Evolutionary conservation across 2,329 filamentous ascomycete species (phyloP).

Genomic region (Penicillium sp.): DNA sequence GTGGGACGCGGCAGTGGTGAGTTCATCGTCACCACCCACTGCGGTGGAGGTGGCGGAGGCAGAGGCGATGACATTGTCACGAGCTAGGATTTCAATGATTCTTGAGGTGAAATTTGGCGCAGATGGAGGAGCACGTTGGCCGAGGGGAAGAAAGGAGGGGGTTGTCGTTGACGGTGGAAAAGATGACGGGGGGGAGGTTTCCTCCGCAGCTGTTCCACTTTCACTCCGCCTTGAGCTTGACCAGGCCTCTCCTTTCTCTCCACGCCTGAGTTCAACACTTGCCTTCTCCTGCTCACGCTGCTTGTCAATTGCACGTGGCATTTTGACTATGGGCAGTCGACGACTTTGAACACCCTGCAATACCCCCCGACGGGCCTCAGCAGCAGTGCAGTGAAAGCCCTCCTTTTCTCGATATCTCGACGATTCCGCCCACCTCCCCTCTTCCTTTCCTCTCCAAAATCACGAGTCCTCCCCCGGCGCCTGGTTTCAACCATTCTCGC

Average conservation of each 20-base stretch:
- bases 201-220: slow-evolving; percentile 23
- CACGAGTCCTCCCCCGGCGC: neutral
- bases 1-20: slow-evolving; percentile 64
- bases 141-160: neutral
- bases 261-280: slow-evolving; percentile 1
- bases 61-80: slow-evolving; percentile 17
- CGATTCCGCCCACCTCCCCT: neutral
- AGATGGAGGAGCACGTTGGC: slow-evolving; percentile 1
- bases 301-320: slow-evolving; percentile 8
- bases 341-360: slow-evolving; percentile 11
- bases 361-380: slow-evolving; percentile 9
- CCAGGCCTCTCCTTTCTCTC: slow-evolving; percentile 17
- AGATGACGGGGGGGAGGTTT: slow-evolving; percentile 17
- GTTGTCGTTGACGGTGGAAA: slow-evolving; percentile 6
- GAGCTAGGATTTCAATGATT: neutral
- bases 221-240: slow-evolving; percentile 17
- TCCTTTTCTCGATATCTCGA: slow-evolving; percentile 13
- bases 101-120: slow-evolving; percentile 4
- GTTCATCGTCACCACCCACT: slow-evolving; percentile 79
- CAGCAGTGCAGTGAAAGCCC: slow-evolving; percentile 12
- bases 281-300: neutral
- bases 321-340: slow-evolving; percentile 12
- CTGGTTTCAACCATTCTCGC: too few species aligned
- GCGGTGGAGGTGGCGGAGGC: slow-evolving; percentile 51
- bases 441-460: slow-evolving; percentile 4